A percentile compares a stretch with the other conserved stretches of the same genome.
Evolutionary conservation across 371 early-diverging fungal species (phyloP).

Genomic region (Chytridium lagenaria): DNA sequence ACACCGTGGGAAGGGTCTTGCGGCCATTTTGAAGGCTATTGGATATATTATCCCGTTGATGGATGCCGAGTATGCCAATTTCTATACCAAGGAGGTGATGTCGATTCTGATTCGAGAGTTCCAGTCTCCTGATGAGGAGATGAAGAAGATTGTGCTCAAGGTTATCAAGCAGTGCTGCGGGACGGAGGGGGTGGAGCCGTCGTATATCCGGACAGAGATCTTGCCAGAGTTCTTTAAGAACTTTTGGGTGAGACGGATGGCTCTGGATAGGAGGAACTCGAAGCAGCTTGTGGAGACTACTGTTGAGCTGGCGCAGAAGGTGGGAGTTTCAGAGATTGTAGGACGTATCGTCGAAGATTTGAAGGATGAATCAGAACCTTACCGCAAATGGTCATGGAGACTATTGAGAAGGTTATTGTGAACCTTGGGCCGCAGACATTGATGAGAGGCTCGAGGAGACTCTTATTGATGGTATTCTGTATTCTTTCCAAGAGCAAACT

Average conservation of each 20-base stretch:
- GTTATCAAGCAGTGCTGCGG: slow-evolving; percentile 96
- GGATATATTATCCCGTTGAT: slow-evolving; percentile 97
- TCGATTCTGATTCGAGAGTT: slow-evolving; percentile 92
- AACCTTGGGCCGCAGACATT: slow-evolving; percentile 88
- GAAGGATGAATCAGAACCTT: slow-evolving; percentile 95
- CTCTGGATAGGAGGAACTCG: slow-evolving; percentile 89
- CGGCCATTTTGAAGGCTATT: slow-evolving; percentile 97
- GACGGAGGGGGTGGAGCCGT: slow-evolving; percentile 89
- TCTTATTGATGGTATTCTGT: slow-evolving; percentile 94
- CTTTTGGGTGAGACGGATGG: slow-evolving; percentile 98
- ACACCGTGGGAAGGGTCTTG: slow-evolving; percentile 94
- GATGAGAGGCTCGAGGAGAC: slow-evolving; percentile 89
- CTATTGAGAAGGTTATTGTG: slow-evolving; percentile 82
- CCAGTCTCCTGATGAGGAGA: slow-evolving; percentile 96
- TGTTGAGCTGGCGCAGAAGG: slow-evolving; percentile 90
- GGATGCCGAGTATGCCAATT: slow-evolving; percentile 93
- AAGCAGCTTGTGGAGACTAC: slow-evolving; percentile 95
- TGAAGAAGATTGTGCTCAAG: slow-evolving; percentile 96
- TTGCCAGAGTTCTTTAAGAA: slow-evolving; percentile 93
- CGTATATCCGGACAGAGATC: slow-evolving; percentile 86
- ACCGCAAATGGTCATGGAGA: slow-evolving; percentile 98
- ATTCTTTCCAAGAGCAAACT: slow-evolving; percentile 96
- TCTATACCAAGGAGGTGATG: slow-evolving; percentile 95
- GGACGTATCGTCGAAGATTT: slow-evolving; percentile 84
- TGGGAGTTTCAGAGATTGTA: slow-evolving; percentile 90